These are phyloP conservation scores for Eleusine indica DNA, from an alignment of 176 grass and related monocot genomes.

Conservation along the genomic window DNA sequence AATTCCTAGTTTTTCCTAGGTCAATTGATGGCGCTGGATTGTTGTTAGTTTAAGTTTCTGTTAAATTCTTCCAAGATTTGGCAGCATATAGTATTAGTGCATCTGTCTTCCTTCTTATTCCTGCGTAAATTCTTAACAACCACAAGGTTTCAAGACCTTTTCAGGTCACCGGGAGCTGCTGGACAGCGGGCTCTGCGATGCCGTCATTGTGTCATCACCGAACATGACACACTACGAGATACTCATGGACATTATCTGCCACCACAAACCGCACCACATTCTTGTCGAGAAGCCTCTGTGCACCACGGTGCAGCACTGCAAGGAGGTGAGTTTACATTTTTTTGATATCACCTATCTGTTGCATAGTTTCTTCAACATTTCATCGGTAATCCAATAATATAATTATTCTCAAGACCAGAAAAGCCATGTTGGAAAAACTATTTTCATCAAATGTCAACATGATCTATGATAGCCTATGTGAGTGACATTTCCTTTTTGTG, in stretches of 20 bases:
- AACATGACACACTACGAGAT: slow-evolving; percentile 96
- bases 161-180: slow-evolving; percentile 74
- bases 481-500: not conserved
- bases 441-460: not conserved
- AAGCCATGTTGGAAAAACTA: not conserved
- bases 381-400: not conserved
- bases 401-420: not conserved
- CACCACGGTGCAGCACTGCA: slow-evolving; percentile 77
- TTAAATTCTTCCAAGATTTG: not conserved
- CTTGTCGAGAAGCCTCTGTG: slow-evolving; percentile 96
- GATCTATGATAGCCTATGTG: not conserved
- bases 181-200: slow-evolving; percentile 80
- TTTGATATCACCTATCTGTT: not conserved
- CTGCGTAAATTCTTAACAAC: slow-evolving; percentile 7
- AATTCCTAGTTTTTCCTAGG: not conserved
- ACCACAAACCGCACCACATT: slow-evolving; percentile 66
- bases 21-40: not conserved
- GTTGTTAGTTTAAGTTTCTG: not conserved
- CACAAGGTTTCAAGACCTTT: slow-evolving; percentile 64
- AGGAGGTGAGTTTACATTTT: slow-evolving; percentile 52
- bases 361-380: slow-evolving; percentile 1
- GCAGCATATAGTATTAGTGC: not conserved
- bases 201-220: slow-evolving; percentile 73
- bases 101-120: not conserved
- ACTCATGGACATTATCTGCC: slow-evolving; percentile 75